phyloP scores from a whole-genome alignment of 2,329 filamentous ascomycete species.

The Alternaria metachromatica region DNA sequence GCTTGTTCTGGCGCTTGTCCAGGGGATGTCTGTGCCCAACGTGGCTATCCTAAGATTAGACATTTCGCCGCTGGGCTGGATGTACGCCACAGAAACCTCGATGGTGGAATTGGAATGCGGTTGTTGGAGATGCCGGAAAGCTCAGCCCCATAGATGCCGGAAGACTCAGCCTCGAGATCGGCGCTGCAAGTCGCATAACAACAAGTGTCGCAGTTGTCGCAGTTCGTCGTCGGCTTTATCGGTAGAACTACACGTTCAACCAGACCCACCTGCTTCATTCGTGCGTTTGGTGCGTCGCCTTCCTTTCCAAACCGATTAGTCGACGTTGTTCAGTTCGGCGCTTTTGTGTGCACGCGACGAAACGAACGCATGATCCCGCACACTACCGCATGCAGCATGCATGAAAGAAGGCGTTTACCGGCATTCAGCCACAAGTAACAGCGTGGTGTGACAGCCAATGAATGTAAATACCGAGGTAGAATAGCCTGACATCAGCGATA shows the following conservation, averaged over 20 bases:
- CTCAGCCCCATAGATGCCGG: neutral
- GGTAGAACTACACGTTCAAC: neutral
- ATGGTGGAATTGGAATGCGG: neutral
- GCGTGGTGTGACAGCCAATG: neutral
- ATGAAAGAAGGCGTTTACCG: neutral
- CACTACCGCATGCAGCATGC: slow-evolving; percentile 1
- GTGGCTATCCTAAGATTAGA: slow-evolving; percentile 11
- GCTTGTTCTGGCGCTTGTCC: neutral
- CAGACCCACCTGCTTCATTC: neutral
- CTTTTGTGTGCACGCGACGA: slow-evolving; percentile 1
- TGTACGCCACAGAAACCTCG: neutral
- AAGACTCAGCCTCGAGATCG: neutral
- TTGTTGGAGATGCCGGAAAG: neutral
- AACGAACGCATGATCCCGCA: slow-evolving; percentile 7
- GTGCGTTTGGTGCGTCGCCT: neutral
- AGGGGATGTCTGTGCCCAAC: neutral
- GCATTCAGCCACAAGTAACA: neutral
- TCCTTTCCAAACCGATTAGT: neutral
- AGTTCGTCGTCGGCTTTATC: neutral
- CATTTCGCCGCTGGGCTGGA: slow-evolving; percentile 3
- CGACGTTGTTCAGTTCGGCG: neutral
- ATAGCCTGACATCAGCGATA: neutral
- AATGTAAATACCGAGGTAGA: neutral
- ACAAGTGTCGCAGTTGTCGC: neutral
- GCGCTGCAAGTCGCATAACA: neutral